Base-by-base conservation (phyloP, 768 basidiomycete genomes). In the Epithele typhae region DNA sequence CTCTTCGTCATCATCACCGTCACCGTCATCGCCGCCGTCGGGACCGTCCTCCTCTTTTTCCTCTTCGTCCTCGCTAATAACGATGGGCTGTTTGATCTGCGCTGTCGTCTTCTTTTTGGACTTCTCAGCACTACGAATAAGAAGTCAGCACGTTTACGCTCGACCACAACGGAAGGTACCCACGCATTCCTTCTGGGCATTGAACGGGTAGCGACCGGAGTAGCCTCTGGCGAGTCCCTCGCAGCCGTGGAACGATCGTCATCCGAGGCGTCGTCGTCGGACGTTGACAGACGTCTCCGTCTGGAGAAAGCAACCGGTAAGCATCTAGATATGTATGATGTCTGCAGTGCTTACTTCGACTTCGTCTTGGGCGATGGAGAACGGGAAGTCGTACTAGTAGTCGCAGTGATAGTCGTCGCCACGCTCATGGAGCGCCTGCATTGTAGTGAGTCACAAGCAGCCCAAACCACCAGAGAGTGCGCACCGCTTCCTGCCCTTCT, bases 171-270 rank as follows among this genome's bases (percentile, higher is more conserved):
- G 37, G 27, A 7, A 37, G 18, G 37, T 12, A 65, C 81, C 53
- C 66, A 84, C 82, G 73, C 81, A 33, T 76, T 72, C 54, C 83
- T 69, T 59, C 72, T 76, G 3, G 84, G 83, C 55, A 83, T 59
- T 7, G 61, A 64, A 43, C 81, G 68, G 17, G 72, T 76, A n/a
- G 78, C 77, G 10, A 67, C 64, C 27, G 66, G 41, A 3, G 41
- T 43, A 17, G 41, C 59, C 0, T 59, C 53, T 32, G 68, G 57
- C 37, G 70, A 55, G 25, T 68, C 70, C 8, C 66, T 66, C 9
- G 57, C 53, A 24, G 59, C 54, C 36, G 60, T 59, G n/a, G 56
- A 46, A 22, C 58, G 45, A 12, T 61, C 52, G 10, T 74, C 70
- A 2, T 68, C 71, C 6, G 75, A 74, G 9, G 65, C 69, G 11